Percentiles rank a stretch among this genome's conserved stretches.
Evolutionary conservation across 768 basidiomycete genomes (phyloP).

Genomic region (Thelephora ganbajun): DNA sequence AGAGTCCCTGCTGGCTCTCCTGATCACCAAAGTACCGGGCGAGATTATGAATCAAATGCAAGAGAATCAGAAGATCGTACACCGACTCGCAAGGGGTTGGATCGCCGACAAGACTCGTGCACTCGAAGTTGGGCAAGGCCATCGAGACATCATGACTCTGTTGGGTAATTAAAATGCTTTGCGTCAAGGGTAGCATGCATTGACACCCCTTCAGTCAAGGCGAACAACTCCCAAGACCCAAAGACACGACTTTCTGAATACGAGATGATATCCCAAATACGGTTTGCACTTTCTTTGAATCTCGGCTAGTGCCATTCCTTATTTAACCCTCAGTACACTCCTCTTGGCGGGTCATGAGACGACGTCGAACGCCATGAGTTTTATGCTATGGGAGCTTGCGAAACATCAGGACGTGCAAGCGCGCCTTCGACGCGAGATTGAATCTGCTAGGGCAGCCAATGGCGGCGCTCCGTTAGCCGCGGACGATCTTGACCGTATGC

Average conservation of each 20-base stretch:
- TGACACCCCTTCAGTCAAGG: slow-evolving; percentile 29
- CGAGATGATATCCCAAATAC: slow-evolving; percentile 17
- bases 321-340: neutral
- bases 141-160: slow-evolving; percentile 42
- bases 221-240: slow-evolving; percentile 35
- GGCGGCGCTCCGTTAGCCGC: slow-evolving; percentile 26
- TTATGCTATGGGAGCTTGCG: slow-evolving; percentile 51
- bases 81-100: slow-evolving; percentile 29
- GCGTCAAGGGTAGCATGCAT: slow-evolving; percentile 7
- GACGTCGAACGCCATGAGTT: slow-evolving; percentile 41
- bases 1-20: slow-evolving; percentile 27
- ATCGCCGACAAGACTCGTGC: slow-evolving; percentile 34
- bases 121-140: slow-evolving; percentile 31
- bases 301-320: neutral
- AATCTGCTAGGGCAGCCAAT: slow-evolving; percentile 20
- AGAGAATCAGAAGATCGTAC: slow-evolving; percentile 7
- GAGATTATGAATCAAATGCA: slow-evolving; percentile 27
- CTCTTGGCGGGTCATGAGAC: slow-evolving; percentile 34
- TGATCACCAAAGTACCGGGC: slow-evolving; percentile 32
- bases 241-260: slow-evolving; percentile 21
- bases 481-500: slow-evolving; percentile 36
- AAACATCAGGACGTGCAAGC: slow-evolving; percentile 42
- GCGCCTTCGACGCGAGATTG: slow-evolving; percentile 47
- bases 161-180: slow-evolving; percentile 25
- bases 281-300: slow-evolving; percentile 13